These are phyloP conservation scores for Metarhizium sp. DNA, from an alignment of 2,329 filamentous ascomycete genomes.

Conservation along the genomic window DNA sequence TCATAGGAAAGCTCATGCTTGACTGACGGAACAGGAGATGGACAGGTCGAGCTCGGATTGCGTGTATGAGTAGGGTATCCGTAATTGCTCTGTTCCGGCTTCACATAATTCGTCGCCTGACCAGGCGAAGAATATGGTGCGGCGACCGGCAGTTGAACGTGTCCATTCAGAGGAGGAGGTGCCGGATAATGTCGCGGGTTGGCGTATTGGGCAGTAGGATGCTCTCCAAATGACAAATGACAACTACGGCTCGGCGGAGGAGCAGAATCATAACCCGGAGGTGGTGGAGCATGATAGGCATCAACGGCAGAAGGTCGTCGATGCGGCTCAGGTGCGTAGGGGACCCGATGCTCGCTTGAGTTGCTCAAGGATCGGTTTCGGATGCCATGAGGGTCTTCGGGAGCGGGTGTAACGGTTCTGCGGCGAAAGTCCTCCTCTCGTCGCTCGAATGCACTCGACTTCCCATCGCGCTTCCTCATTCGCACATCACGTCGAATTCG, in stretches of 20 bases:
- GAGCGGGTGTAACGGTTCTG: constrained; percentile 25
- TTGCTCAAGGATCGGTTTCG: constrained; percentile 54
- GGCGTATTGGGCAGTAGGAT: constrained; percentile 22
- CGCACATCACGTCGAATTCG: constrained; percentile 89
- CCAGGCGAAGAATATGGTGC: constrained; percentile 26
- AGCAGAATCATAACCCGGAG: constrained; percentile 22
- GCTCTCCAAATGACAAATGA: constrained; percentile 27
- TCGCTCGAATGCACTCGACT: constrained; percentile 46
- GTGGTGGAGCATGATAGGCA: constrained; percentile 27
- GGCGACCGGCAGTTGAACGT: constrained; percentile 21
- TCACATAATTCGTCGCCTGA: constrained; percentile 21
- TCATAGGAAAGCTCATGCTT: constrained; percentile 26
- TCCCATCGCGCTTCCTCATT: constrained; percentile 76
- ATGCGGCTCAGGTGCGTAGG: constrained; percentile 29
- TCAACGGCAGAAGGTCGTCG: constrained; percentile 41
- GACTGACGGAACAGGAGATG: constrained; percentile 19
- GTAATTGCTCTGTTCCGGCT: constrained; percentile 30
- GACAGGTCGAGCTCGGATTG: constrained; percentile 18
- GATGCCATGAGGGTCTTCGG: constrained; percentile 20
- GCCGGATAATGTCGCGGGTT: constrained; percentile 29
- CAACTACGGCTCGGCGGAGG: constrained; percentile 14
- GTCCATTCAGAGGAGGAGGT: constrained; percentile 16
- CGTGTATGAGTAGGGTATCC: constrained; percentile 17
- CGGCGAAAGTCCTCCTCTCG: constrained; percentile 56
- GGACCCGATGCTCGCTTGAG: constrained; percentile 39